phyloP scores from a whole-genome alignment of 1,139 yeast genomes.

The Kodamaea suecica region DNA sequence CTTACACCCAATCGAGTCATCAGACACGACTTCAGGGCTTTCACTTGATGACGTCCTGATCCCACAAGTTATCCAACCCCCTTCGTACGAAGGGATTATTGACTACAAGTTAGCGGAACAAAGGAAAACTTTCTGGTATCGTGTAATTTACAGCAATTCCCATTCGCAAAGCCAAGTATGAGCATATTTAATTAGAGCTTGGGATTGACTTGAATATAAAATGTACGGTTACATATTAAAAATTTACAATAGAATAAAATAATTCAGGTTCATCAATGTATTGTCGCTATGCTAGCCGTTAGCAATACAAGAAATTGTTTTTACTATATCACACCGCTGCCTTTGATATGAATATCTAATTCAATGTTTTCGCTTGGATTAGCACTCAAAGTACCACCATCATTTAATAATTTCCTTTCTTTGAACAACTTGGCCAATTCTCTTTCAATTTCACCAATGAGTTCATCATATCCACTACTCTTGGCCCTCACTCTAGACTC shows the following conservation, averaged over 20 bases:
- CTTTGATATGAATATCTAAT: constrained; percentile 13
- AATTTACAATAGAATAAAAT: background rate
- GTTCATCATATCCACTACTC: constrained; percentile 61
- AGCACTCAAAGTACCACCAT: constrained; percentile 9
- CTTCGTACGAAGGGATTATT: constrained; percentile 30
- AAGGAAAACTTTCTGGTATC: constrained; percentile 2
- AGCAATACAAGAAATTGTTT: too few relatives aligned
- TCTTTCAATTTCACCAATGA: constrained; percentile 62
- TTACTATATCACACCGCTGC: constrained; percentile 1
- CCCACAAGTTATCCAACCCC: constrained; percentile 42
- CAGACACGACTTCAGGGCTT: constrained; percentile 12
- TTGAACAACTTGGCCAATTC: constrained; percentile 59
- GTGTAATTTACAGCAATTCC: background rate
- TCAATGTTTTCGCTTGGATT: constrained; percentile 7
- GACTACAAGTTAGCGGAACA: constrained; percentile 23
- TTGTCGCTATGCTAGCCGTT: too few relatives aligned
- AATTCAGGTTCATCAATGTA: too few relatives aligned
- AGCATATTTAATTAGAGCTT: too few relatives aligned
- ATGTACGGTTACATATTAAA: background rate
- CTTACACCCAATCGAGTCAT: constrained; percentile 4
- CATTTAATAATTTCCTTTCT: constrained; percentile 43
- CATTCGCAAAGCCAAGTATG: constrained; percentile 1
- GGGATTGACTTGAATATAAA: too few relatives aligned
- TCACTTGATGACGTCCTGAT: constrained; percentile 19
- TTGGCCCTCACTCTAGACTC: constrained; percentile 73